Conservation (phyloP, 441 rosid species). For the Eruca vesicaria region DNA sequence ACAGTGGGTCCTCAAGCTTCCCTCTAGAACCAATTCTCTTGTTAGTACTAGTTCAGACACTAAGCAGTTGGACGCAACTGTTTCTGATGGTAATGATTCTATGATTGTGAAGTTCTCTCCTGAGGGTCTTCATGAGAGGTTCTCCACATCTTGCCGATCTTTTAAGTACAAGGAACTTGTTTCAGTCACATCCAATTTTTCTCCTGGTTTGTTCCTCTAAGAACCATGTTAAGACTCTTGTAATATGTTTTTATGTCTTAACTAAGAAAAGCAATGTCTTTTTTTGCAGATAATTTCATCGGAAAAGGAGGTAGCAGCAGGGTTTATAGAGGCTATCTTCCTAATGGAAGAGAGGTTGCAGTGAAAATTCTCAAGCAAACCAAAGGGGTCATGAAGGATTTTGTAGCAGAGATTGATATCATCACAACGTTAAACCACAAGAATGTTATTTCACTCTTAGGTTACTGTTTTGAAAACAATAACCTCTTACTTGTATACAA, state of each 20-base stretch:
- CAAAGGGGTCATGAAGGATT: slow-evolving; percentile 47
- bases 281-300: slow-evolving; percentile 51
- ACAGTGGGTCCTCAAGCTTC: slow-evolving; percentile 59
- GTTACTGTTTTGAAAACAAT: slow-evolving; percentile 53
- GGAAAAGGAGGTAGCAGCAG: slow-evolving; percentile 65
- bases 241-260: slow-evolving; percentile 5
- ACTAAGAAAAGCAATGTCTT: not conserved
- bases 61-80: slow-evolving; percentile 45
- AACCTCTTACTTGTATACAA: slow-evolving; percentile 59
- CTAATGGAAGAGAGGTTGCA: slow-evolving; percentile 57
- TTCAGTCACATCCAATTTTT: slow-evolving; percentile 48
- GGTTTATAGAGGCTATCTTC: slow-evolving; percentile 55
- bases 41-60: slow-evolving; percentile 20
- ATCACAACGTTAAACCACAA: slow-evolving; percentile 54
- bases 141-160: slow-evolving; percentile 52
- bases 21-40: slow-evolving; percentile 41
- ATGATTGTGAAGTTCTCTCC: slow-evolving; percentile 32
- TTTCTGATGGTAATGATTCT: slow-evolving; percentile 39
- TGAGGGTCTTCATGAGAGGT: slow-evolving; percentile 36
- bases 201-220: slow-evolving; percentile 42
- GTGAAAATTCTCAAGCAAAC: slow-evolving; percentile 59
- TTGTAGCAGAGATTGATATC: slow-evolving; percentile 55
- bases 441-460: slow-evolving; percentile 54
- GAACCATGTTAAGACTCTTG: not conserved
- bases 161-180: slow-evolving; percentile 54